Conservation (phyloP, 495 filamentous ascomycete genomes). For the Talaromyces liani region DNA sequence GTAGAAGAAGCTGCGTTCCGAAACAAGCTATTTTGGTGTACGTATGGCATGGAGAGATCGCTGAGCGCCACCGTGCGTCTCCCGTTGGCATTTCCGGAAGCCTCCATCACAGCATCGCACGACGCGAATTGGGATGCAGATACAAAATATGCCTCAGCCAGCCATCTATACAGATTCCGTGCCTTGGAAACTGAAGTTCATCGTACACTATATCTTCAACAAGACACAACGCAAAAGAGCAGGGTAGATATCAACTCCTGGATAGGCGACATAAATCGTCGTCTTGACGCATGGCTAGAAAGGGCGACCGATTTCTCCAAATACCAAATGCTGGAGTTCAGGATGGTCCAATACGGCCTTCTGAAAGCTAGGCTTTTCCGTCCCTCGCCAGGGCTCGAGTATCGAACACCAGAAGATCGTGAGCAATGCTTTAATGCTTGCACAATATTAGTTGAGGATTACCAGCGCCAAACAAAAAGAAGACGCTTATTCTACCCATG, state of each 20-base stretch:
- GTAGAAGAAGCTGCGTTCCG: not conserved
- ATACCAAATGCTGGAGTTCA: conserved; percentile 58
- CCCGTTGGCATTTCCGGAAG: not conserved
- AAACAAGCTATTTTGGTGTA: not conserved
- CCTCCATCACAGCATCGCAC: not conserved
- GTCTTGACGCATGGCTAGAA: not conserved
- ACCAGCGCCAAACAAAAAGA: not conserved
- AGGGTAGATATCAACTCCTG: not conserved
- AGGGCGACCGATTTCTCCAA: not conserved
- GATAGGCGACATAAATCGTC: not conserved
- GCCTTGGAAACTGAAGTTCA: not conserved
- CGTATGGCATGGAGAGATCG: conserved; percentile 2
- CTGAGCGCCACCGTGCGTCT: not conserved
- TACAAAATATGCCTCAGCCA: not conserved
- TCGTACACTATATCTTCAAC: not conserved
- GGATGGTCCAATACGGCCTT: conserved; percentile 54
- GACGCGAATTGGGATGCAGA: not conserved
- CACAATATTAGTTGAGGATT: not conserved
- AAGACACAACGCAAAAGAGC: not conserved
- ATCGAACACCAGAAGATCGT: not conserved
- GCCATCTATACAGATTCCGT: not conserved
- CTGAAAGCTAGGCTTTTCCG: not conserved
- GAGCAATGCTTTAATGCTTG: not conserved
- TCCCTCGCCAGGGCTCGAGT: not conserved
- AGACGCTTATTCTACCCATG: not conserved